phyloP scores from a whole-genome alignment of 2,329 filamentous ascomycete species.

The Monilinia laxa region DNA sequence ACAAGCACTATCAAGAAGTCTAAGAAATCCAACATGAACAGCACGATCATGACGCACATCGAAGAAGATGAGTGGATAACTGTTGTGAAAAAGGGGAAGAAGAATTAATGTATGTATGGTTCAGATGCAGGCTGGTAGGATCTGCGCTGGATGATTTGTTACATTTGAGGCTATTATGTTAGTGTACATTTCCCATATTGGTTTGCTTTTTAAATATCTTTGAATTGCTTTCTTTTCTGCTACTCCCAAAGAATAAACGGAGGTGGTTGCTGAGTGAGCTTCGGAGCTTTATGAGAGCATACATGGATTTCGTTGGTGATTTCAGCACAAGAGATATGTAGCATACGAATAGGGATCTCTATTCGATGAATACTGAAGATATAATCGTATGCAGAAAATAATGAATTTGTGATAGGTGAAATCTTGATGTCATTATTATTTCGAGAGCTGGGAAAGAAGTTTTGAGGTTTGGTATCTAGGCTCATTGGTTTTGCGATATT shows the following conservation, averaged over 20 bases:
- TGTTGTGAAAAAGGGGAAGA: conserved; percentile 19
- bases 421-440: background rate
- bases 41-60: background rate
- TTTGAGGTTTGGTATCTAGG: no score
- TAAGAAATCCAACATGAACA: background rate
- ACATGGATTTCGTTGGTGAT: background rate
- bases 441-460: background rate
- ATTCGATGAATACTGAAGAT: background rate
- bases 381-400: background rate
- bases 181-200: conserved; percentile 1
- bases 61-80: conserved; percentile 16
- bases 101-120: conserved; percentile 5
- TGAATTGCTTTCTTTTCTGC: background rate
- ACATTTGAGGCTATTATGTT: conserved; percentile 1
- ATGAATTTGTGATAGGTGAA: background rate
- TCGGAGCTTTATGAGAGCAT: background rate
- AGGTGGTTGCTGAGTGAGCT: background rate
- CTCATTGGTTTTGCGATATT: background rate
- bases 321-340: conserved; percentile 5
- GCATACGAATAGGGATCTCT: background rate
- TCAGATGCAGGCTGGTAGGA: background rate
- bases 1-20: background rate
- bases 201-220: background rate
- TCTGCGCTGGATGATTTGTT: background rate
- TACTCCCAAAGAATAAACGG: background rate